Conservation (phyloP, 2,329 filamentous ascomycete genomes). For the Metarhizium brunneum region DNA sequence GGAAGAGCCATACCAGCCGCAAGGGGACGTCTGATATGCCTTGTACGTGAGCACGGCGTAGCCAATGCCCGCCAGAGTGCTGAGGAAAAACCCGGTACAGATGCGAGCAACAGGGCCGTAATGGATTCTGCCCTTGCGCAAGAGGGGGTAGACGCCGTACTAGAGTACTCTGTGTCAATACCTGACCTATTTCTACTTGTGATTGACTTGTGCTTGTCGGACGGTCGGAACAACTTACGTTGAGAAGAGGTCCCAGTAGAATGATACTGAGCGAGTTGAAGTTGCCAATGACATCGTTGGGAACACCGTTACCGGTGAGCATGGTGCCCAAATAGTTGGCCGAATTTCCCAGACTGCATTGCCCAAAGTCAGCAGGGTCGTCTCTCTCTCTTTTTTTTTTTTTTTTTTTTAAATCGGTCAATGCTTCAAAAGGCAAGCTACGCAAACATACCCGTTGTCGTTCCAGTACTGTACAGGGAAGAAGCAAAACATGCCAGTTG, state of each 20-base stretch:
- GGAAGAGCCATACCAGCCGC: slow-evolving; percentile 21
- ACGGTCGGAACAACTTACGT: slow-evolving; percentile 6
- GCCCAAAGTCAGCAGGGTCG: not conserved
- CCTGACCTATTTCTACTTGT: too few relatives aligned
- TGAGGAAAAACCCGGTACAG: slow-evolving; percentile 45
- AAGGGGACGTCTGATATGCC: slow-evolving; percentile 47
- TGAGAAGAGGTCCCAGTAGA: slow-evolving; percentile 25
- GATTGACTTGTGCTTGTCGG: too few relatives aligned
- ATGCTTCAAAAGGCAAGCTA: not conserved
- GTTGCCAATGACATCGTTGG: slow-evolving; percentile 53
- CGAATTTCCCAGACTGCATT: slow-evolving; percentile 21
- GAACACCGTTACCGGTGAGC: slow-evolving; percentile 38
- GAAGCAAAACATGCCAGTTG: slow-evolving; percentile 32
- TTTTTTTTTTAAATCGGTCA: not conserved
- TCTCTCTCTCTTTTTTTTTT: too few relatives aligned
- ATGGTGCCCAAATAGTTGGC: slow-evolving; percentile 28
- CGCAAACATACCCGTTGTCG: slow-evolving; percentile 20
- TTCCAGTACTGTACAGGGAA: slow-evolving; percentile 31
- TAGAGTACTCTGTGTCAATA: not conserved
- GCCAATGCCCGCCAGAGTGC: slow-evolving; percentile 42
- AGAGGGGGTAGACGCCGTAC: slow-evolving; percentile 42
- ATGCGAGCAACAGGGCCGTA: slow-evolving; percentile 51
- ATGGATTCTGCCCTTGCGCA: slow-evolving; percentile 39
- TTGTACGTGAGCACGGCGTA: slow-evolving; percentile 47
- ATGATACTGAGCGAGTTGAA: slow-evolving; percentile 52